Percentiles rank a stretch among this genome's conserved stretches.
phyloP scores from a whole-genome alignment of 305 asterid genomes.

The Fraxinus albicans region DNA sequence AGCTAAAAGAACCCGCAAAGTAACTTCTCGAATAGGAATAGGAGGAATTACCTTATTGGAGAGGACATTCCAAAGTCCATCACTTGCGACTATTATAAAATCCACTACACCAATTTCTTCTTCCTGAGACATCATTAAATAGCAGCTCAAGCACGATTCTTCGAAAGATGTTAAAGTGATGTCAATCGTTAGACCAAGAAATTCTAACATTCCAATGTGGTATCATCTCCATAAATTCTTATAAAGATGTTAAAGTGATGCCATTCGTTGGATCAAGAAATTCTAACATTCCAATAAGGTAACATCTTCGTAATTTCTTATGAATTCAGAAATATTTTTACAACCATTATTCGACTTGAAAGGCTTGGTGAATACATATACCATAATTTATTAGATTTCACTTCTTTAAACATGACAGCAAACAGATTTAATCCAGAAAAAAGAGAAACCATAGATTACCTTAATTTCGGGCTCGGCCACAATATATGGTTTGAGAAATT shows the following conservation, averaged over 20 bases:
- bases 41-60: slow-evolving; percentile 40
- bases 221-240: background rate
- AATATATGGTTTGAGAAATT: slow-evolving; percentile 48
- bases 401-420: background rate
- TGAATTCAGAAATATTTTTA: background rate
- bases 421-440: slow-evolving; percentile 7
- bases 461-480: slow-evolving; percentile 58
- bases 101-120: slow-evolving; percentile 45
- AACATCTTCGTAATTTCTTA: background rate
- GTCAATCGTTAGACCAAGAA: background rate
- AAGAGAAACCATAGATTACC: slow-evolving; percentile 27
- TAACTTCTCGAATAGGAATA: background rate
- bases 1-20: background rate
- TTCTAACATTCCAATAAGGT: background rate
- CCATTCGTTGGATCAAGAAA: background rate
- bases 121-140: slow-evolving; percentile 28
- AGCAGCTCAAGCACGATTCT: background rate
- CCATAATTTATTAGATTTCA: slow-evolving; percentile 1
- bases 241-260: background rate
- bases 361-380: background rate
- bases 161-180: background rate
- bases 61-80: slow-evolving; percentile 52
- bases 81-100: slow-evolving; percentile 47
- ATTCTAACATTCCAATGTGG: background rate
- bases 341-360: background rate